Percentiles rank a stretch among this genome's conserved stretches.
Conservation (phyloP, 352 stramenopile genomes). For the Pythium aquatile region DNA sequence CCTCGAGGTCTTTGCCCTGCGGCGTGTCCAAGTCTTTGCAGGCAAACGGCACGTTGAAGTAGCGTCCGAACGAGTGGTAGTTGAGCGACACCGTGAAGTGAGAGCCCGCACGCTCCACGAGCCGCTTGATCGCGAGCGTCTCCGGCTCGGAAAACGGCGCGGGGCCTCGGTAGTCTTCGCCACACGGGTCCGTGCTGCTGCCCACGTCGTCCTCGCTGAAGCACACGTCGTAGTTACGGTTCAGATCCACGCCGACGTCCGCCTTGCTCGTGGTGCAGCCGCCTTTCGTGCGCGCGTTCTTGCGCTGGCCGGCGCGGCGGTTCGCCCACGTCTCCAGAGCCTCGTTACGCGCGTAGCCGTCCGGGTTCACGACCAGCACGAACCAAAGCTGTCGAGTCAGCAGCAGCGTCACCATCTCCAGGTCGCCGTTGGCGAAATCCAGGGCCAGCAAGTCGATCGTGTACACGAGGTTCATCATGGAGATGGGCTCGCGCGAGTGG, state of each 20-base stretch:
- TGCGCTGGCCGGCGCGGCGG: slow-evolving; percentile 54
- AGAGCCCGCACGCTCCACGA: slow-evolving; percentile 52
- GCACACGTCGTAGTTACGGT: slow-evolving; percentile 85
- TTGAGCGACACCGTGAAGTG: slow-evolving; percentile 72
- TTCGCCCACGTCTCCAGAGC: slow-evolving; percentile 51
- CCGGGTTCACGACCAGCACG: slow-evolving; percentile 77
- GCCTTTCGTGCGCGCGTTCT: slow-evolving; percentile 52
- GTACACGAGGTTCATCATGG: slow-evolving; percentile 88
- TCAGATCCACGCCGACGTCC: slow-evolving; percentile 73
- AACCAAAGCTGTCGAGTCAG: slow-evolving; percentile 81
- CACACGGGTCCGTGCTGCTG: slow-evolving; percentile 63
- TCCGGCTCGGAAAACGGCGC: slow-evolving; percentile 80
- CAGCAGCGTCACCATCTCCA: slow-evolving; percentile 53
- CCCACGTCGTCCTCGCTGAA: slow-evolving; percentile 61
- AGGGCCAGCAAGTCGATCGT: slow-evolving; percentile 73
- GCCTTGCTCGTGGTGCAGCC: slow-evolving; percentile 15
- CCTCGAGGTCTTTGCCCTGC: slow-evolving; percentile 25
- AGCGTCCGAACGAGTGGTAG: slow-evolving; percentile 84
- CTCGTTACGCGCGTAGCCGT: slow-evolving; percentile 81
- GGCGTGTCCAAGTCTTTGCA: slow-evolving; percentile 63
- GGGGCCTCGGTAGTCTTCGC: slow-evolving; percentile 71
- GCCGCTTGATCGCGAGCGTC: slow-evolving; percentile 62
- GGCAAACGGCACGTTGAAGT: slow-evolving; percentile 83
- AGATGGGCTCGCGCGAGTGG: slow-evolving; percentile 84
- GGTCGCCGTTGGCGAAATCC: slow-evolving; percentile 56